These are phyloP conservation scores for Micractinium sp. DNA, from an alignment of 139 green algal genomes.

Conservation along the genomic window DNA sequence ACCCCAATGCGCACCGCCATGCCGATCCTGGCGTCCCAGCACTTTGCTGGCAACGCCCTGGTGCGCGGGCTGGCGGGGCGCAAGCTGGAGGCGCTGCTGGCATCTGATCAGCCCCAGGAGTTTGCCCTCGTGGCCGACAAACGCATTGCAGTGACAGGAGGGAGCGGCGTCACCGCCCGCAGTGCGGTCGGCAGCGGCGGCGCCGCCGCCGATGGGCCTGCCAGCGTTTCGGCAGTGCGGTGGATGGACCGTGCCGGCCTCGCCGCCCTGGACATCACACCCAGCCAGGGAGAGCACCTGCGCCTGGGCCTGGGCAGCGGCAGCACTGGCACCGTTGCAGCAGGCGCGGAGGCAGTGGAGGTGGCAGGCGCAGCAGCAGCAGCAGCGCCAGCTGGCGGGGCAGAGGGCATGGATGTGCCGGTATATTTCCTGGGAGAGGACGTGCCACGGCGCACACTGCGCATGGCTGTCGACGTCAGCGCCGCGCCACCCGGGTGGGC, in stretches of 20 bases:
- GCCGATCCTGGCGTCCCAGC: not conserved
- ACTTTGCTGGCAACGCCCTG: conserved; percentile 8
- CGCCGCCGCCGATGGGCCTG: not conserved
- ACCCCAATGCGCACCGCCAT: not conserved
- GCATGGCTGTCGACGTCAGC: conserved; percentile 22
- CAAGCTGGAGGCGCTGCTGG: not conserved
- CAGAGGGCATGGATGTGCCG: not conserved
- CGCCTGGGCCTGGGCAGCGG: not conserved
- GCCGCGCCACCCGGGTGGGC: not conserved
- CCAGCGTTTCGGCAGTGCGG: not conserved
- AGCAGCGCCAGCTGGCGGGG: not conserved
- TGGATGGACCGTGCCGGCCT: not conserved
- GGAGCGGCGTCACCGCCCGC: not conserved
- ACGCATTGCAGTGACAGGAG: not conserved
- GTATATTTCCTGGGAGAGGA: conserved; percentile 29
- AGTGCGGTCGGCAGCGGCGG: not conserved
- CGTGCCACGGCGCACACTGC: not conserved
- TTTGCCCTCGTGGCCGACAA: conserved; percentile 17
- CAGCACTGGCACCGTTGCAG: not conserved
- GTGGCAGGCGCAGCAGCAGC: not conserved
- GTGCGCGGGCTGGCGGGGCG: not conserved
- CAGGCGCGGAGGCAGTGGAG: not conserved
- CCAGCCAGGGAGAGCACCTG: not conserved
- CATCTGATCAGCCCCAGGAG: not conserved
- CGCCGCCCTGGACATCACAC: not conserved